These are phyloP conservation scores for Stenogyne calaminthoides DNA, from an alignment of 305 asterid genomes.

Conservation along the genomic window DNA sequence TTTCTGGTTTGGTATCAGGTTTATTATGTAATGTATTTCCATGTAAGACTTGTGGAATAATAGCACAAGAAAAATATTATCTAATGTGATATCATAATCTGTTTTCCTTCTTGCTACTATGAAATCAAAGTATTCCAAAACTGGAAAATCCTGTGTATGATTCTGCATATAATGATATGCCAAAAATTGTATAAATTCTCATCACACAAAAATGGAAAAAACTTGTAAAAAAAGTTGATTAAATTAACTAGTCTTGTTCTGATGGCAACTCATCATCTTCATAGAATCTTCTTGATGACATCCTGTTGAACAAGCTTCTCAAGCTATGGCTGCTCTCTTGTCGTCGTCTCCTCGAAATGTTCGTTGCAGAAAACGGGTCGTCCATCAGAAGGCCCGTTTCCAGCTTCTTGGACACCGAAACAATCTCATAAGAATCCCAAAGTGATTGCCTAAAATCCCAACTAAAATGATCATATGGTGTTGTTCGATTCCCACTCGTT, in stretches of 20 bases:
- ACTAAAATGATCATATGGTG: not conserved
- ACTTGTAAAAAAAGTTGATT: no score
- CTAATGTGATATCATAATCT: no score
- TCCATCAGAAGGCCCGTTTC: constrained; percentile 62
- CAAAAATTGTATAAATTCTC: not conserved
- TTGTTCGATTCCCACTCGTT: constrained; percentile 14
- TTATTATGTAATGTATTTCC: not conserved
- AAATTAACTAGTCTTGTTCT: constrained; percentile 7
- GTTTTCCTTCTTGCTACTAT: no score
- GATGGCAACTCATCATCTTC: constrained; percentile 33
- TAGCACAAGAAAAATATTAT: not conserved
- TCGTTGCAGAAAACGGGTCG: constrained; percentile 33
- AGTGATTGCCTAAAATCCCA: constrained; percentile 90
- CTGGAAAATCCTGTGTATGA: no score
- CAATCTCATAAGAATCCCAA: constrained; percentile 89
- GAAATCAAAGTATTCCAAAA: no score
- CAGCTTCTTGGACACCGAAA: constrained; percentile 65
- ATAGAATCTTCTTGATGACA: constrained; percentile 51
- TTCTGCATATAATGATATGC: no score
- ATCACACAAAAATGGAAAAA: no score
- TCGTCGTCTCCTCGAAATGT: constrained; percentile 36
- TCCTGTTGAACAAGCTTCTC: constrained; percentile 55
- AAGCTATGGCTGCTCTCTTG: constrained; percentile 80
- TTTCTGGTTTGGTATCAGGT: not conserved
- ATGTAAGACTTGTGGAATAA: not conserved